Evolutionary conservation across 495 filamentous ascomycete genomes (phyloP).

Genomic region (Trichoderma gamsii): DNA sequence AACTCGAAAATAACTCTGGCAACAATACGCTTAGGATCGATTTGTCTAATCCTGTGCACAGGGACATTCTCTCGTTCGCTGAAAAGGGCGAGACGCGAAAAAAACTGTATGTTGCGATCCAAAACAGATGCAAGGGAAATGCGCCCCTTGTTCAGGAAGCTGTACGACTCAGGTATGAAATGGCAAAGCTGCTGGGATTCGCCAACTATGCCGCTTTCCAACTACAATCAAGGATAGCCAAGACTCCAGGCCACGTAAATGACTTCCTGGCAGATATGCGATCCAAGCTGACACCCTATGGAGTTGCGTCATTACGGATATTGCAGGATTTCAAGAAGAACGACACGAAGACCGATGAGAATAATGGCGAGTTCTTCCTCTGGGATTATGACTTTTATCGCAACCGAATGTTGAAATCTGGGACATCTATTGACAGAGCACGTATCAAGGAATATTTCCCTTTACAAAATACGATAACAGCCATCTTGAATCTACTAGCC

Average conservation of each 20-base stretch:
- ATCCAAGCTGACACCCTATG: neutral
- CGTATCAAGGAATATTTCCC: slow-evolving; percentile 60
- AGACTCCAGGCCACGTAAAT: neutral
- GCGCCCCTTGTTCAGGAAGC: neutral
- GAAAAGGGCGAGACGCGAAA: neutral
- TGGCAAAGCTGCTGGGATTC: neutral
- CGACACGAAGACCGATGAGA: neutral
- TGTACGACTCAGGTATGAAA: neutral
- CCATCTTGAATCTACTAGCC: slow-evolving; percentile 74
- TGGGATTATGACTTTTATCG: neutral
- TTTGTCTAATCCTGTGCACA: no score
- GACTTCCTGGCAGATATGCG: neutral
- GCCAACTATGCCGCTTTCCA: neutral
- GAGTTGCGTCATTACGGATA: neutral
- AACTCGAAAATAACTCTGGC: no score
- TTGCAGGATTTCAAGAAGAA: neutral
- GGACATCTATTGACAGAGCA: no score
- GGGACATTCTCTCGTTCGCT: neutral
- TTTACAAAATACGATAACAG: slow-evolving; percentile 58
- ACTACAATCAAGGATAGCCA: neutral
- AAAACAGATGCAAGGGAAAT: neutral
- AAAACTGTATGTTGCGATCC: neutral
- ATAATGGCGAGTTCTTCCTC: neutral
- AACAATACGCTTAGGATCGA: no score
- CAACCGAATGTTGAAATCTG: neutral